Conservation (phyloP, 768 basidiomycete species). For the Chalciporus chontae region DNA sequence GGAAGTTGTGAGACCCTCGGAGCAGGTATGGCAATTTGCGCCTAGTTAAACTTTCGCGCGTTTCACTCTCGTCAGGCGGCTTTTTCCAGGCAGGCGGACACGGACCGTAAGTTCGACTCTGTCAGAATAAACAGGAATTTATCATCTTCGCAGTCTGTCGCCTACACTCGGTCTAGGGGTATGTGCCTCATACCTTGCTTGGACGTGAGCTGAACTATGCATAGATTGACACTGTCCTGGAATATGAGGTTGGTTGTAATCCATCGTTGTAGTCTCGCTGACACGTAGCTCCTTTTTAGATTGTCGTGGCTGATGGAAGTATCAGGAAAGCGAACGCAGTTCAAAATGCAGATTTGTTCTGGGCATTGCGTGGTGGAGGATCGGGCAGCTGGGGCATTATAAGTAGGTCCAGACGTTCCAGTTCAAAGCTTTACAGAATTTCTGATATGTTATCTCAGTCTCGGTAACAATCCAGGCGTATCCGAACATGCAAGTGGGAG, state of each 20-base stretch:
- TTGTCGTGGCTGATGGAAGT: slow-evolving; percentile 41
- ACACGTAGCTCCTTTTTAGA: slow-evolving; percentile 1
- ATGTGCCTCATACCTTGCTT: background rate
- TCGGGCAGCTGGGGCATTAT: slow-evolving; percentile 49
- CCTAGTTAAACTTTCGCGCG: background rate
- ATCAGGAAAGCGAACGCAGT: slow-evolving; percentile 37
- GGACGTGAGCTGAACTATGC: slow-evolving; percentile 14
- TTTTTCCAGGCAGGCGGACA: slow-evolving; percentile 49
- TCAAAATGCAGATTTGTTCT: slow-evolving; percentile 46
- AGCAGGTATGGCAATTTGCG: slow-evolving; percentile 1
- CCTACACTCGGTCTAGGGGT: background rate
- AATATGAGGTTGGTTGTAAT: slow-evolving; percentile 29
- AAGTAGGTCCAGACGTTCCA: slow-evolving; percentile 9
- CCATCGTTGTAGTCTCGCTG: background rate
- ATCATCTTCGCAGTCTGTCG: background rate
- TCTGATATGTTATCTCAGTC: background rate
- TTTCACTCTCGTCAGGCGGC: slow-evolving; percentile 29
- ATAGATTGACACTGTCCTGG: slow-evolving; percentile 43
- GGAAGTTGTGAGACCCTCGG: slow-evolving; percentile 20
- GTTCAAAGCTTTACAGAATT: background rate
- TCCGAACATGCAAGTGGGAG: slow-evolving; percentile 5
- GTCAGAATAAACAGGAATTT: background rate
- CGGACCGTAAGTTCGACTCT: slow-evolving; percentile 21
- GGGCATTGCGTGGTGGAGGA: slow-evolving; percentile 52
- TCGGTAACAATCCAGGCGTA: slow-evolving; percentile 17